Base-by-base conservation (phyloP, 2,329 filamentous ascomycete genomes). In the Xylariaceae sp. region DNA sequence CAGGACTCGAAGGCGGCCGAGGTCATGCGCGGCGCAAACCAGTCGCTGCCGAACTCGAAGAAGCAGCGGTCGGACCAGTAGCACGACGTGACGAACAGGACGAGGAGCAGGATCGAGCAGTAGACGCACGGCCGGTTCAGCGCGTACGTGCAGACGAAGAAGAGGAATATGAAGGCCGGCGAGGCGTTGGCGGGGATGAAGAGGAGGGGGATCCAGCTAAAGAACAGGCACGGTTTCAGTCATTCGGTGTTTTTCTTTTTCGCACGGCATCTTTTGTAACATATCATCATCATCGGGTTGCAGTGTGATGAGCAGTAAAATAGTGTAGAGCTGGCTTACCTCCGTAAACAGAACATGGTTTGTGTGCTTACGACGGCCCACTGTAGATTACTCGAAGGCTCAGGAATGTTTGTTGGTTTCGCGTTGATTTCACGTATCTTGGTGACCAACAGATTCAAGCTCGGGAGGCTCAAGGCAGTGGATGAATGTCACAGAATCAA, bases 101-200 rank as follows among this genome's bases (percentile, higher is more conserved):
- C 88, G 50, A 95, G 76, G 34, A 98, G 86, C 38, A 98, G 83
- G 46, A 96, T 81, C 45, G 88, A 95, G 76, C 92, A 98, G 74
- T 98, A 98, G 54, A 95, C 83, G 70, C 92, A 98, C 38, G 92
- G 92, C 39, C 90, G 83, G 68, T 96, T 94, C 55, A 98, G 81
- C 66, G 94, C 86, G 72, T 95, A 97, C 50, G 89, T 95, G 63
- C 89, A 88, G 50, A 88, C 74, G 69, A 98, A 83, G 73, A 92
- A 88, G 66, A 88, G 77, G 67, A 90, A 78, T 61, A 92, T 86
- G 69, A 90, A 89, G 56, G 85, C 76, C 17, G 86, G 86, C 41
- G 85, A 88, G 52, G 86, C 84, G 62, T 89, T 88, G 43, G 86
- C 87, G 36, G 86, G 86, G 53, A 92, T 88, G 66, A 92, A 89